Conservation (phyloP, 371 early-diverging fungal species). For the Cokeromyces recurvatus region DNA sequence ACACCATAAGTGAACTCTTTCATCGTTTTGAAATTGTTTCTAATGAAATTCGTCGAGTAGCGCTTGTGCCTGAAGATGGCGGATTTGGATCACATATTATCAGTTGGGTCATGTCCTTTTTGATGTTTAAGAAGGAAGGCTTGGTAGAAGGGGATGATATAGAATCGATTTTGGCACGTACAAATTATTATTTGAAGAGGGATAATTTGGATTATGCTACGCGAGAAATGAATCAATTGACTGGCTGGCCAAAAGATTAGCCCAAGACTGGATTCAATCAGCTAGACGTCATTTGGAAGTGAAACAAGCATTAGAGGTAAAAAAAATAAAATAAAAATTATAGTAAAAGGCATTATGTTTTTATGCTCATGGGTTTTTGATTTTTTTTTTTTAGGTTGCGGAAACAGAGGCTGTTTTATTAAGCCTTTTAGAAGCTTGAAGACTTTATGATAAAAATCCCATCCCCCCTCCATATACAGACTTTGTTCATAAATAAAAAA, state of each 20-base stretch:
- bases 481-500: no score
- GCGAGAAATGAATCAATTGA: constrained; percentile 86
- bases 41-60: constrained; percentile 64
- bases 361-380: no score
- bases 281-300: constrained; percentile 80
- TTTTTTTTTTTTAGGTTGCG: constrained; percentile 37
- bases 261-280: constrained; percentile 78
- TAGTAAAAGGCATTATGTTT: no score
- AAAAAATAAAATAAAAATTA: no score
- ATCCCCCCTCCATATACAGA: no score
- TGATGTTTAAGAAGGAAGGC: constrained; percentile 82
- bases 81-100: constrained; percentile 76
- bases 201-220: constrained; percentile 80
- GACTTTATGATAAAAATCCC: no score
- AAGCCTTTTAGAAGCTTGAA: constrained; percentile 46
- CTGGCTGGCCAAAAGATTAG: constrained; percentile 84
- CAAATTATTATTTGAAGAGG: constrained; percentile 64
- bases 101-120: constrained; percentile 60
- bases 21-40: constrained; percentile 64
- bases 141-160: constrained; percentile 79
- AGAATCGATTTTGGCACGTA: constrained; percentile 76
- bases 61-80: constrained; percentile 81
- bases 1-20: constrained; percentile 63
- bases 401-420: constrained; percentile 60
- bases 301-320: constrained; percentile 77